phyloP scores from a whole-genome alignment of 2,329 filamentous ascomycete genomes.

The Catunica adiposa region DNA sequence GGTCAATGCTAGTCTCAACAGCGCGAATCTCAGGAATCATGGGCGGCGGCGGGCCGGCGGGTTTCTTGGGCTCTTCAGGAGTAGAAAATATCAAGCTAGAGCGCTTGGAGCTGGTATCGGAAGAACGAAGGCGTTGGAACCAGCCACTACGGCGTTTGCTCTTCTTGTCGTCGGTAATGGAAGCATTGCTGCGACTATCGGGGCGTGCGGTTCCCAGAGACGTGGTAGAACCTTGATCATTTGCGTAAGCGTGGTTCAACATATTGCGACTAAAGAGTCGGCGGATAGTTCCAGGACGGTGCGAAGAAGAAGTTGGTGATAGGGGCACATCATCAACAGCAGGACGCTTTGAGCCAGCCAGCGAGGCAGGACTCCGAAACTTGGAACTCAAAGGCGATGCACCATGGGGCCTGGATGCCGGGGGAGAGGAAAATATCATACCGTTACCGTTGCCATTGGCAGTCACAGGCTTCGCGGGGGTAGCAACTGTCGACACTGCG shows the following conservation, averaged over 20 bases:
- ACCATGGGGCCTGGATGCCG: not conserved
- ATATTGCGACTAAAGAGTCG: constrained; percentile 39
- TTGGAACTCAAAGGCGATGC: constrained; percentile 16
- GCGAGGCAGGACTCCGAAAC: constrained; percentile 16
- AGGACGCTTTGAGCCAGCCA: constrained; percentile 29
- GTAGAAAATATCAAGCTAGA: constrained; percentile 25
- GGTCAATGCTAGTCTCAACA: constrained; percentile 33
- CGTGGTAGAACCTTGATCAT: constrained; percentile 27
- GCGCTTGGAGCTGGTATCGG: constrained; percentile 23
- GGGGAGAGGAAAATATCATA: constrained; percentile 17
- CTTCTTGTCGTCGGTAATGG: constrained; percentile 32
- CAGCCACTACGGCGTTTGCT: constrained; percentile 40
- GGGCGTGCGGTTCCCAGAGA: constrained; percentile 23
- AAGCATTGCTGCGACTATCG: constrained; percentile 33
- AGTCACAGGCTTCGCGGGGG: constrained; percentile 10
- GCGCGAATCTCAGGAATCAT: constrained; percentile 43
- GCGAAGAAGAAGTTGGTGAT: constrained; percentile 36
- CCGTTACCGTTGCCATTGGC: constrained; percentile 23
- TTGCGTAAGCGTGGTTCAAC: constrained; percentile 37
- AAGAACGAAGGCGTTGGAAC: constrained; percentile 37
- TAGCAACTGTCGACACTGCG: not conserved
- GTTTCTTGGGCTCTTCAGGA: constrained; percentile 21
- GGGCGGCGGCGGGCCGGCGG: constrained; percentile 36
- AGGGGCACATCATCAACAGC: constrained; percentile 32
- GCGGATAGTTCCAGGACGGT: constrained; percentile 38